Base-by-base conservation (phyloP, 1,284 basidiomycete species). In the Cryptococcus jaspeensis region DNA sequence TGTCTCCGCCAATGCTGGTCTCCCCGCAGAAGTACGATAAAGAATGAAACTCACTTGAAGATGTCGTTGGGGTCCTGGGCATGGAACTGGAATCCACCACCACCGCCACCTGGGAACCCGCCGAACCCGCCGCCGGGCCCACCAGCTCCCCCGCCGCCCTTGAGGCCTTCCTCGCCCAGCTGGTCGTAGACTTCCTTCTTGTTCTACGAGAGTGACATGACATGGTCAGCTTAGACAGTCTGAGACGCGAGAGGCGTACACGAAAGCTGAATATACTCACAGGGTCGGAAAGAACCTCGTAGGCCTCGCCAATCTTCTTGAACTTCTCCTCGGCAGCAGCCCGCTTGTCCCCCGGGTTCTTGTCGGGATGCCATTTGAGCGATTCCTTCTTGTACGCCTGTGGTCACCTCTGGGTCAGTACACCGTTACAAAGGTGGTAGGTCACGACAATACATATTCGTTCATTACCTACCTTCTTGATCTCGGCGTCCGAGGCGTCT, bases 241-340 rank as follows among this genome's bases (percentile, higher is more conserved):
- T n/a, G n/a, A 1, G 16, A 22, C 38, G 12, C 23, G 51, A 39
- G 7, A n/a, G n/a, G 15, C 13, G 36, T 35, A 28, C 52, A 9
- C 38, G 4, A 32, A 5, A 32, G 4, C 28, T 32, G 28, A 9
- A 4, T 15, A n/a, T 16, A 67, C 72, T 65, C 28, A 70, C 70
- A 28, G 74, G 87, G 78, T 98, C 94, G 52, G 85, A 90, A 52
- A 98, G 84, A 47, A 98, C 95, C 76, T 99, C 95, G 70, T 95
- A 98, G 0, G 95, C 95, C 81, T 99, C 95, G 23, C 90, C 90
- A 57, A 96, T 84, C 89, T 96, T 87, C 79, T 99, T 95, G 80
- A 99, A 99, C 79, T 91, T 96, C 70, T 85, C 84, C 9, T 86
- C 87, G 0, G 95, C 89, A 54, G 84, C 86, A 65, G 94, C 94